phyloP scores from a whole-genome alignment of 164 flowering plant genomes.

The Berberis thunbergii region DNA sequence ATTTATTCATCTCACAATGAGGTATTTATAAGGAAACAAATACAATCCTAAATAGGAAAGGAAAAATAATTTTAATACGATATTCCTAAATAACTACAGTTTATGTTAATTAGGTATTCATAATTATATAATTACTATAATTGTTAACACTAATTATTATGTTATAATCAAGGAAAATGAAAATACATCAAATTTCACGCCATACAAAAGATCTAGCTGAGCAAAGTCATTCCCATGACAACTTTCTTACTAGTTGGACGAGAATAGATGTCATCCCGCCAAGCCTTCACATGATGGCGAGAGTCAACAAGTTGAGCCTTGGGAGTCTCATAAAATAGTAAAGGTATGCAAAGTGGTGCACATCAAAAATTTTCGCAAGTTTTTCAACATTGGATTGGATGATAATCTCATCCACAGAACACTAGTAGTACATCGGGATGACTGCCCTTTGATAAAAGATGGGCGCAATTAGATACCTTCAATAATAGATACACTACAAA shows the following conservation, averaged over 20 bases:
- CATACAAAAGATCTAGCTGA: too few relatives aligned
- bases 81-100: too few relatives aligned
- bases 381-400: conserved; percentile 18
- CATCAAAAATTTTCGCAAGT: conserved; percentile 37
- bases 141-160: too few relatives aligned
- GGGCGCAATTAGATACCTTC: conserved; percentile 5
- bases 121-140: too few relatives aligned
- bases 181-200: too few relatives aligned
- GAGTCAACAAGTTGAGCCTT: conserved; percentile 21
- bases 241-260: conserved; percentile 34
- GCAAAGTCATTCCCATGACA: neutral
- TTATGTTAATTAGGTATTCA: too few relatives aligned
- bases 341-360: conserved; percentile 37
- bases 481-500: too few relatives aligned
- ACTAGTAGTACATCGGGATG: conserved; percentile 18
- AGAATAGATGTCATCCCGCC: conserved; percentile 61
- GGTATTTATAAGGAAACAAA: too few relatives aligned
- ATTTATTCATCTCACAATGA: too few relatives aligned
- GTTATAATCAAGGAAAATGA: too few relatives aligned
- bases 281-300: conserved; percentile 44
- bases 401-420: conserved; percentile 17
- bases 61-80: too few relatives aligned
- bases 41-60: too few relatives aligned
- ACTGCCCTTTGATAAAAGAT: conserved; percentile 24
- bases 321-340: conserved; percentile 39